Evolutionary conservation across 148 eudicot species (phyloP).

Genomic region (Rhododendron ovatum): DNA sequence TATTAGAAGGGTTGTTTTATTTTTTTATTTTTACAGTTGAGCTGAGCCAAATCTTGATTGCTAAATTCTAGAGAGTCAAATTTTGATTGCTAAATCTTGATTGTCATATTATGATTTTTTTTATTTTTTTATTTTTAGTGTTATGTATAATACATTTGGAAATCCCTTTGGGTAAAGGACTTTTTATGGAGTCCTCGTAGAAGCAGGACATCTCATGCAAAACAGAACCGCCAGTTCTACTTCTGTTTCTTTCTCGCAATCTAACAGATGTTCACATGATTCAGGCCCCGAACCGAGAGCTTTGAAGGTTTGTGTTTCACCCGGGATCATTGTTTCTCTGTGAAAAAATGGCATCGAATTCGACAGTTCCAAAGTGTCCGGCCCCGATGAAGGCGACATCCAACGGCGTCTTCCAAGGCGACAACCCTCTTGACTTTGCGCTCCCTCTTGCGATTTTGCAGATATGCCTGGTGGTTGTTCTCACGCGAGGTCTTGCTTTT

Average conservation of each 20-base stretch:
- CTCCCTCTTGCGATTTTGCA: constrained; percentile 64
- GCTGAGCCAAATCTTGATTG: background rate
- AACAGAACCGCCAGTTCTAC: background rate
- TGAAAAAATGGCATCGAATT: constrained; percentile 1
- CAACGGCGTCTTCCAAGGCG: constrained; percentile 65
- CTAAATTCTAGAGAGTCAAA: background rate
- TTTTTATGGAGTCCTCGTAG: background rate
- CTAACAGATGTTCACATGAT: background rate
- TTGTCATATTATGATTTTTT: no score
- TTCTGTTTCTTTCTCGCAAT: background rate
- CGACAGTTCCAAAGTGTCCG: constrained; percentile 24
- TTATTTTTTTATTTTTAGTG: no score
- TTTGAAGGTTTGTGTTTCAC: background rate
- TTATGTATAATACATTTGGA: background rate
- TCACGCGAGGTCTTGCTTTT: constrained; percentile 59
- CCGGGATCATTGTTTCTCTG: background rate
- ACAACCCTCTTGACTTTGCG: constrained; percentile 59
- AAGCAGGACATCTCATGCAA: background rate
- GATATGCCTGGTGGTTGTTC: constrained; percentile 56
- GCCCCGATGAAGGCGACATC: constrained; percentile 67
- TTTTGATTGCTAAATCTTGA: no score
- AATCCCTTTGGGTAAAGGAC: background rate
- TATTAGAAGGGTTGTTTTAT: no score
- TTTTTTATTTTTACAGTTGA: no score
- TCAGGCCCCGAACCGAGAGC: background rate